phyloP scores from a whole-genome alignment of 2,329 filamentous ascomycete species.

The Fusarium foetens region DNA sequence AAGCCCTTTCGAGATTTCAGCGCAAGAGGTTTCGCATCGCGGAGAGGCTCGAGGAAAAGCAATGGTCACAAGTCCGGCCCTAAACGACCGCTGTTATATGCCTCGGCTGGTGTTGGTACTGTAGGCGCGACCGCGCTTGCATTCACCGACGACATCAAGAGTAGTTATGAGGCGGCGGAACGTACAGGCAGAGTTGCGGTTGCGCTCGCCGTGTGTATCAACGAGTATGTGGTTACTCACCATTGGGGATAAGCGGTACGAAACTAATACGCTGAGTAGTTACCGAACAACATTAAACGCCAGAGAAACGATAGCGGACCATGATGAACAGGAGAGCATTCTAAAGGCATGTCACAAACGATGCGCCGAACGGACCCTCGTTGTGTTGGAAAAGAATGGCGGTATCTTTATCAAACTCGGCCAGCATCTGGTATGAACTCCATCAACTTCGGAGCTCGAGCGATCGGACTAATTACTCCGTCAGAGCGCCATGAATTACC shows the following conservation, averaged over 20 bases:
- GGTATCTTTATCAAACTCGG: slow-evolving; percentile 99
- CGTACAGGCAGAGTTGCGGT: slow-evolving; percentile 81
- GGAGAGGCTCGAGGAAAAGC: slow-evolving; percentile 38
- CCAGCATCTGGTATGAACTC: slow-evolving; percentile 77
- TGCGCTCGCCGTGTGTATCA: slow-evolving; percentile 82
- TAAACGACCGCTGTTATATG: slow-evolving; percentile 55
- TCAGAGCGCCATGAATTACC: slow-evolving; percentile 94
- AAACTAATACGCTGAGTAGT: slow-evolving; percentile 57
- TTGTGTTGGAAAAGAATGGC: slow-evolving; percentile 92
- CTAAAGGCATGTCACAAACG: slow-evolving; percentile 89
- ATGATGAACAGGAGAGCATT: slow-evolving; percentile 71
- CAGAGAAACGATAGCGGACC: slow-evolving; percentile 69
- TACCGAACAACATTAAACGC: slow-evolving; percentile 87
- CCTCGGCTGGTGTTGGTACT: slow-evolving; percentile 62
- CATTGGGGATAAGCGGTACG: background rate
- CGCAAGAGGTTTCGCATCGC: slow-evolving; percentile 47
- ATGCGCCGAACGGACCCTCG: slow-evolving; percentile 88
- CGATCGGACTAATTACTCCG: slow-evolving; percentile 40
- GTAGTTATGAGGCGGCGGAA: slow-evolving; percentile 78
- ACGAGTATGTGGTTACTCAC: slow-evolving; percentile 71
- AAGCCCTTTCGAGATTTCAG: slow-evolving; percentile 44
- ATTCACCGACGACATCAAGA: slow-evolving; percentile 76
- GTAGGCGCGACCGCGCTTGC: slow-evolving; percentile 60
- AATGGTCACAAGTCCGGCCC: slow-evolving; percentile 40
- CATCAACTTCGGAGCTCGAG: background rate